Conservation (phyloP, 1,139 yeast genomes). For the Pichia sp. region DNA sequence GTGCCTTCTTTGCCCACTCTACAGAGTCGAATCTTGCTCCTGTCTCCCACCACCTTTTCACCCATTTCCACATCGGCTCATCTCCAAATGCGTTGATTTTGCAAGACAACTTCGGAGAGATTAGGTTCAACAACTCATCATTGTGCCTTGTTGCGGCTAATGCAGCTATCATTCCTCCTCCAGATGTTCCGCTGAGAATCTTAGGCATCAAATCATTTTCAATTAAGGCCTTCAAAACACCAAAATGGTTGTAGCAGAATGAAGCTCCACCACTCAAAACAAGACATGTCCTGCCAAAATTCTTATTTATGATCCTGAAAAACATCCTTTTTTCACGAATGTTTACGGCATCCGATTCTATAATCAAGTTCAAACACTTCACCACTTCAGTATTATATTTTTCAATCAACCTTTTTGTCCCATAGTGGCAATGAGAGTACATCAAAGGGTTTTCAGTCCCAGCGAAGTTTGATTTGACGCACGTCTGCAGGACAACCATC, state of each 20-base stretch:
- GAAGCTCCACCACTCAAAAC: slow-evolving; percentile 80
- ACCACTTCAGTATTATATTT: slow-evolving; percentile 53
- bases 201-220: slow-evolving; percentile 64
- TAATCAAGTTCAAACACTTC: slow-evolving; percentile 43
- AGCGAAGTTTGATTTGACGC: slow-evolving; percentile 70
- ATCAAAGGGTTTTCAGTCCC: slow-evolving; percentile 71
- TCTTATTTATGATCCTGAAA: slow-evolving; percentile 55
- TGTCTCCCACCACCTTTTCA: slow-evolving; percentile 62
- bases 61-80: slow-evolving; percentile 52
- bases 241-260: slow-evolving; percentile 74
- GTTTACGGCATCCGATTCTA: slow-evolving; percentile 38
- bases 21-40: slow-evolving; percentile 77
- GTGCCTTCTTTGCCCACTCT: slow-evolving; percentile 66
- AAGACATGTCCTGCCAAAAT: slow-evolving; percentile 69
- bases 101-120: slow-evolving; percentile 59
- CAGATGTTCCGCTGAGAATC: slow-evolving; percentile 74
- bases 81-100: slow-evolving; percentile 72
- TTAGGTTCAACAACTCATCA: slow-evolving; percentile 53
- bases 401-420: slow-evolving; percentile 61
- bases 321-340: slow-evolving; percentile 45
- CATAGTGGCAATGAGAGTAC: slow-evolving; percentile 71
- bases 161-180: slow-evolving; percentile 80
- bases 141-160: slow-evolving; percentile 66
- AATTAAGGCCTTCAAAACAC: slow-evolving; percentile 65
- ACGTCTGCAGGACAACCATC: slow-evolving; percentile 56